Evolutionary conservation across 768 basidiomycete genomes (phyloP), one percentile per base, ranked within the genome.

Genomic region (Calocybe gangraenosa): DNA sequence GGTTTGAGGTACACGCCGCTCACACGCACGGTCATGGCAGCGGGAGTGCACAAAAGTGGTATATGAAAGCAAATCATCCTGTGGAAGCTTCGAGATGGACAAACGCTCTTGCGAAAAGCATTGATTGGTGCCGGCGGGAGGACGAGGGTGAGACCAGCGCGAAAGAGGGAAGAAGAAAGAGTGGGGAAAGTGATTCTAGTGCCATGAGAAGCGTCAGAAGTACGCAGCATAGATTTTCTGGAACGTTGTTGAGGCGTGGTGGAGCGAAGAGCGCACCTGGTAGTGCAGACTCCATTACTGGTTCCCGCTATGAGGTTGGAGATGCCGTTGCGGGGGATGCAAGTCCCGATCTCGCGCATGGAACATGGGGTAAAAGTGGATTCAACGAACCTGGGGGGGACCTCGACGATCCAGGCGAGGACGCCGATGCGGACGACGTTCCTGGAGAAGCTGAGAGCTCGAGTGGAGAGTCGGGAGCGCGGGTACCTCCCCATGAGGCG

Each of bases 61-160:
- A 84, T 60, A 72, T 92, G 64, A 85, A 83, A 46, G 86, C 87
- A 0, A 87, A 82, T 50, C 92, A 96, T 55, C 90, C 87, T 0
- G 89, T 88, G 4, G 94, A 97, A 63, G 90, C 90, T 3, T 74
- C 84, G 3, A 75, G 93, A 9, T 97, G 94, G 94, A 79, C 81
- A 1, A 80, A 85, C 46, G 86, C 84, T 0, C 76, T 97, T 37
- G 64, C 66, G 14, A 78, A 76, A 58, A 84, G 81, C 50, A 84
- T 92, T 47, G 87, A 92, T 23, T 84, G 81, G 73, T 75, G 73
- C 38, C 74, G 73, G 45, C 68, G 69, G n/a, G 70, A 75, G 35
- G 51, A 59, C 30, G 53, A 54, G 13, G 48, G 59, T 50, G 40
- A 49, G 40, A 62, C 60, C 33, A 55, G 23, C 36, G 37, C 36